Conservation (phyloP, 176 grass and related monocot species). For the Carex kokanica region DNA sequence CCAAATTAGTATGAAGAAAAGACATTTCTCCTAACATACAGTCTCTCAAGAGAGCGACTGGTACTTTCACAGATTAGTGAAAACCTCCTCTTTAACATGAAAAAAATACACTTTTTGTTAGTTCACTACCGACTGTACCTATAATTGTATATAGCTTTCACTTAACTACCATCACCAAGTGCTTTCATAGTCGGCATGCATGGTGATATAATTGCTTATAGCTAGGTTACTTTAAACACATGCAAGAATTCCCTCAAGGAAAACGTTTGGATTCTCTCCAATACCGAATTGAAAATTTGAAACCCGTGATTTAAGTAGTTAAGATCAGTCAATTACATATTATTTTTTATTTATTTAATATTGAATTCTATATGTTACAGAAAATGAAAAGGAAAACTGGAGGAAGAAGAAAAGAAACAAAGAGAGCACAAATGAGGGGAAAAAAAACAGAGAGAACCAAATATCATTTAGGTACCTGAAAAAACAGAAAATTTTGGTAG, state of each 20-base stretch:
- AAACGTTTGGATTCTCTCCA: background rate
- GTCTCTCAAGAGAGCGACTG: conserved; percentile 18
- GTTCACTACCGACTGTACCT: background rate
- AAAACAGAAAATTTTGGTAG: background rate
- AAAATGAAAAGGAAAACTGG: background rate
- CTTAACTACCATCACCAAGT: background rate
- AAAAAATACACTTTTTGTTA: conserved; percentile 3
- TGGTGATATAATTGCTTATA: background rate
- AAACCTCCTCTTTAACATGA: background rate
- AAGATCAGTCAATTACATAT: background rate
- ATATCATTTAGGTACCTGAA: background rate
- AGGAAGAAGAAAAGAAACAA: background rate
- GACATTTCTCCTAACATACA: conserved; percentile 26
- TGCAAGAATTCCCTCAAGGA: background rate
- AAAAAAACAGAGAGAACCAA: background rate
- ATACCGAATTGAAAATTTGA: background rate
- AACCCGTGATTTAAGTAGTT: background rate
- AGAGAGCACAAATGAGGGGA: background rate
- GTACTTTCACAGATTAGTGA: background rate
- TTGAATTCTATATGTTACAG: background rate
- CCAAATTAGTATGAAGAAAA: conserved; percentile 13
- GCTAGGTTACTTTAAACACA: background rate
- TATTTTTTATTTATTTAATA: background rate
- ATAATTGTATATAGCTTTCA: background rate
- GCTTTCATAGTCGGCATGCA: background rate